Percentiles rank a stretch among this genome's conserved stretches.
Evolutionary conservation across 2,329 filamentous ascomycete species (phyloP).

Genomic region (Neocatenulostroma microsporum): DNA sequence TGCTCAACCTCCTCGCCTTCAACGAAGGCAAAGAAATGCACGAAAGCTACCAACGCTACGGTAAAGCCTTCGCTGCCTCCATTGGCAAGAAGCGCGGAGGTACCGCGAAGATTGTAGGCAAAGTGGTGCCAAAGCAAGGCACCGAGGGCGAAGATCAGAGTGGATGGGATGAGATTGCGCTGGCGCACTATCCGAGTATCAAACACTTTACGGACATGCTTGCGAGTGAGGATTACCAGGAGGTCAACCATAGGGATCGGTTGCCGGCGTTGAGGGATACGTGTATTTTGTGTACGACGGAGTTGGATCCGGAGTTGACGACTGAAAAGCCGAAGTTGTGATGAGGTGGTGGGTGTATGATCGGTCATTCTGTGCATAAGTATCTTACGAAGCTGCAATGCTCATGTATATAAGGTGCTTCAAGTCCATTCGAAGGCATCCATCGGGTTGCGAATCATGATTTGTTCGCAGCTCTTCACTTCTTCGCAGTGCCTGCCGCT

Average conservation of each 20-base stretch:
- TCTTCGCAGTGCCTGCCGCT: no score
- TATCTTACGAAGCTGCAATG: no score
- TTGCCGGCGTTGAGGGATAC: slow-evolving; percentile 36
- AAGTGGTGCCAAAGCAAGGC: slow-evolving; percentile 38
- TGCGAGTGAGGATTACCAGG: slow-evolving; percentile 50
- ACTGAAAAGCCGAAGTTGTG: slow-evolving; percentile 10
- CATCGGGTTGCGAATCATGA: no score
- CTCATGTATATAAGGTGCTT: no score
- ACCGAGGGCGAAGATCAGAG: slow-evolving; percentile 19
- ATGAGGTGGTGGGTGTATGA: no score
- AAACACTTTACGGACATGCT: slow-evolving; percentile 56
- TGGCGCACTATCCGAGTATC: slow-evolving; percentile 58
- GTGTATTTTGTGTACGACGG: slow-evolving; percentile 31
- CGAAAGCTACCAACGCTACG: slow-evolving; percentile 50
- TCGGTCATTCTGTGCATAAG: no score
- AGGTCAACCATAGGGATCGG: slow-evolving; percentile 47
- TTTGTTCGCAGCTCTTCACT: no score
- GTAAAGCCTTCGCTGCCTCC: slow-evolving; percentile 42
- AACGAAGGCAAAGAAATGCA: slow-evolving; percentile 41
- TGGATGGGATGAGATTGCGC: slow-evolving; percentile 55
- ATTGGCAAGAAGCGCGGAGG: slow-evolving; percentile 49
- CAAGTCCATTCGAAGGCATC: no score
- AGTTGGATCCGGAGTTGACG: slow-evolving; percentile 24
- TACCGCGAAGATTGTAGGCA: slow-evolving; percentile 55
- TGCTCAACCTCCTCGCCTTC: slow-evolving; percentile 58